Evolutionary conservation across 306 rosid species (phyloP).

Genomic region (Cucumis melo): DNA sequence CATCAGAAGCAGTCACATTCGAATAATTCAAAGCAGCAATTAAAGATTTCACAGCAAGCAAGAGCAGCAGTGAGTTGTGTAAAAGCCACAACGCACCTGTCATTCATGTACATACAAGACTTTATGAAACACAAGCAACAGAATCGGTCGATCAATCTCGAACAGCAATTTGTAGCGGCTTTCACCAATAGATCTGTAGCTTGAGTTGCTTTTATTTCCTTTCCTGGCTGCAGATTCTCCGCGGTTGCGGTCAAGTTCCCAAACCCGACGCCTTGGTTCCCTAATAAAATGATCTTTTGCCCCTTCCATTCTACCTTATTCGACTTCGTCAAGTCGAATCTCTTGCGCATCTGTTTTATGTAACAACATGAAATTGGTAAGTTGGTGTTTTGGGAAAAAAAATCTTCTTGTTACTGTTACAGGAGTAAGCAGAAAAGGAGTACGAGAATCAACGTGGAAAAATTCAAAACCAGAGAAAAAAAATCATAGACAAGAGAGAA

Average conservation of each 20-base stretch:
- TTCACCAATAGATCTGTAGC: constrained; percentile 27
- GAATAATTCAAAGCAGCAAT: constrained; percentile 70
- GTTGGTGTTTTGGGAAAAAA: no score
- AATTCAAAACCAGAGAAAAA: no score
- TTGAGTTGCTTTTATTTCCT: constrained; percentile 50
- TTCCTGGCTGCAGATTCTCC: constrained; percentile 32
- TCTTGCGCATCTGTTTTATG: constrained; percentile 36
- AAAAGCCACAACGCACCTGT: constrained; percentile 45
- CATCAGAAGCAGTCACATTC: constrained; percentile 20
- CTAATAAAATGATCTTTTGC: constrained; percentile 35
- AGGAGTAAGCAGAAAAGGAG: no score
- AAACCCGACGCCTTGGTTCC: constrained; percentile 51
- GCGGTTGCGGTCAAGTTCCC: constrained; percentile 62
- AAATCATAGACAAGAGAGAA: no score
- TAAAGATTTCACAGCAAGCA: constrained; percentile 59
- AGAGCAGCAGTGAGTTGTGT: constrained; percentile 71
- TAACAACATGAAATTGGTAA: neutral
- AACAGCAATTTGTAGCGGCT: constrained; percentile 54
- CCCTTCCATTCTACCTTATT: constrained; percentile 12
- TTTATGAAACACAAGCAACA: constrained; percentile 70
- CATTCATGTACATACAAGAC: constrained; percentile 36
- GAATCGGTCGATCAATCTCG: constrained; percentile 20
- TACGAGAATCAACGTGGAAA: no score
- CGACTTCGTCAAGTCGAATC: constrained; percentile 19
- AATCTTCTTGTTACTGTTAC: no score